phyloP scores from a whole-genome alignment of 2,329 filamentous ascomycete genomes.

The Hansfordia pulvinata region DNA sequence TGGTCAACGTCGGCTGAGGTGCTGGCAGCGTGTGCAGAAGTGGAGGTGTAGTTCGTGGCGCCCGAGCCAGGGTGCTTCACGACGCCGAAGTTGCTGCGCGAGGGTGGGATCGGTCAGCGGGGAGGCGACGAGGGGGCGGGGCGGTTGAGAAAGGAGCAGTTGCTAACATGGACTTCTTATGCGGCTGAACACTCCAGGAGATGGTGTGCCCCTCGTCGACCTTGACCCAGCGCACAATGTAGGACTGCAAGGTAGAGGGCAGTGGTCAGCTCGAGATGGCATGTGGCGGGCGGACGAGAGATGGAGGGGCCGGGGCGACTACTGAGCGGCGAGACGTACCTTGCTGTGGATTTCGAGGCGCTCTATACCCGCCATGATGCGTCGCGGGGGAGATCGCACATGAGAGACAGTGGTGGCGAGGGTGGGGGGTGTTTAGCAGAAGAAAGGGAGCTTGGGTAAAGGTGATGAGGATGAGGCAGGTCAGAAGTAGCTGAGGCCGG shows the following conservation, averaged over 20 bases:
- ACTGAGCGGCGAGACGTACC: conserved; percentile 35
- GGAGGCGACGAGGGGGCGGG: conserved; percentile 3
- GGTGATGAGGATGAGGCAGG: no score
- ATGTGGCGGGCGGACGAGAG: conserved; percentile 4
- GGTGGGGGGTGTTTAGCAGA: no score
- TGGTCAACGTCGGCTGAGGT: conserved; percentile 36
- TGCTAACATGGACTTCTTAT: conserved; percentile 87
- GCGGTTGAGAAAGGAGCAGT: no score
- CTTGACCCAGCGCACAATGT: conserved; percentile 94
- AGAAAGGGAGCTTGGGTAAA: no score
- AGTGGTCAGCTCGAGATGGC: conserved; percentile 5
- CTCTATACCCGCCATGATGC: conserved; percentile 97
- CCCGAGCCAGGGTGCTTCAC: conserved; percentile 87
- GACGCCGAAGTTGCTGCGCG: conserved; percentile 73
- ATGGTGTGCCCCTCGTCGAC: conserved; percentile 85
- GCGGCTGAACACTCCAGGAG: conserved; percentile 93
- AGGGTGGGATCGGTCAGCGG: conserved; percentile 5
- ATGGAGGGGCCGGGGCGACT: conserved; percentile 8
- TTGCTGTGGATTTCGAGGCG: conserved; percentile 96
- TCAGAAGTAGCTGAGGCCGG: no score
- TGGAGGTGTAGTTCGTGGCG: conserved; percentile 31
- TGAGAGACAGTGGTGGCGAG: no score
- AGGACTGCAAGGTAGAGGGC: conserved; percentile 50
- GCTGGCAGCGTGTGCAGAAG: no score
- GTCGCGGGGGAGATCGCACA: no score